Evolutionary conservation across 148 eudicot species (phyloP).

Genomic region (Rhododendron kiyosumense): DNA sequence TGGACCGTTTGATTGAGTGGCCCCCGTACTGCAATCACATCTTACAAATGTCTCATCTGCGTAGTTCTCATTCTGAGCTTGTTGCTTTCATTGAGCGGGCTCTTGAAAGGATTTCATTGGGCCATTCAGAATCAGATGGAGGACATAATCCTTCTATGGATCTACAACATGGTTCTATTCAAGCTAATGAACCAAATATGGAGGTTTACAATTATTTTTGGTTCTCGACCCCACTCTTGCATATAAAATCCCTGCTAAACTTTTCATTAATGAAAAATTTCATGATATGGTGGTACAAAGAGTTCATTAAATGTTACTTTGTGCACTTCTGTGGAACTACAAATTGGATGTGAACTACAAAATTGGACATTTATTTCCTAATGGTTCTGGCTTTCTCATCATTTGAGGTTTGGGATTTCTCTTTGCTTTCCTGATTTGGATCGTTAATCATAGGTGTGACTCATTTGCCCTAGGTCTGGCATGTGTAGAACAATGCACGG

Average conservation of each 20-base stretch:
- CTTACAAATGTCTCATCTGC: slow-evolving; percentile 91
- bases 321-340: neutral
- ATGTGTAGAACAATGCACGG: neutral
- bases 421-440: neutral
- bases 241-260: neutral
- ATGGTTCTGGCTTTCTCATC: neutral
- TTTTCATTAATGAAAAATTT: neutral
- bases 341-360: neutral
- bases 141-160: slow-evolving; percentile 53
- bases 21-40: slow-evolving; percentile 96
- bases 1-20: slow-evolving; percentile 87
- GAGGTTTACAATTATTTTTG: slow-evolving; percentile 43
- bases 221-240: neutral
- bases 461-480: neutral
- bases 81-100: slow-evolving; percentile 74
- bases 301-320: neutral
- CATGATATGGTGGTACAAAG: neutral
- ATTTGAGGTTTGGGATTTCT: neutral
- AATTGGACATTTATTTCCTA: neutral
- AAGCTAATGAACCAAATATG: slow-evolving; percentile 28
- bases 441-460: neutral
- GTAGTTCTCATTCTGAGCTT: slow-evolving; percentile 67
- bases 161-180: slow-evolving; percentile 44
- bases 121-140: slow-evolving; percentile 54
- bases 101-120: slow-evolving; percentile 52